A percentile compares a stretch with the other conserved stretches of the same genome.
These are phyloP conservation scores for Mrakia gelida DNA, from an alignment of 768 basidiomycete genomes.

Conservation along the genomic window DNA sequence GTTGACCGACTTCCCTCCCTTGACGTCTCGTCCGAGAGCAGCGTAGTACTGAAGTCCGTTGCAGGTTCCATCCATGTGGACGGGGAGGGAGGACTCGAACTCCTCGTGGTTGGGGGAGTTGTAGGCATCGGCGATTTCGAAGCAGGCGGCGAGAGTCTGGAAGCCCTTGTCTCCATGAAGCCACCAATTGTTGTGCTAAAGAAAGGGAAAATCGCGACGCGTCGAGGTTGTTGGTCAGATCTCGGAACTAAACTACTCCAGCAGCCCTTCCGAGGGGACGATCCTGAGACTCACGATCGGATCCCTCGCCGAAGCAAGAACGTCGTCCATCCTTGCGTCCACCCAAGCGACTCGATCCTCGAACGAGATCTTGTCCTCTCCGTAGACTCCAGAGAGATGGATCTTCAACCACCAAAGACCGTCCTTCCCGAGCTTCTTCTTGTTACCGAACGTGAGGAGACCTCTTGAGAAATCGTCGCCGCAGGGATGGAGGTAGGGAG, in stretches of 20 bases:
- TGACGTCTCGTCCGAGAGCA: constrained; percentile 85
- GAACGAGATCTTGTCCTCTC: constrained; percentile 90
- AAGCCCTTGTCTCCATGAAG: constrained; percentile 86
- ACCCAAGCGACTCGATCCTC: constrained; percentile 83
- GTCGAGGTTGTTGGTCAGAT: background rate
- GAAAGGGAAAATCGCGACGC: background rate
- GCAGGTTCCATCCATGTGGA: constrained; percentile 98
- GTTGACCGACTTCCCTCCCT: constrained; percentile 90
- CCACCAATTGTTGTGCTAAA: constrained; percentile 81
- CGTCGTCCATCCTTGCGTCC: constrained; percentile 64
- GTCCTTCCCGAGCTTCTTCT: constrained; percentile 70
- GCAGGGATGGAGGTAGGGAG: constrained; percentile 90
- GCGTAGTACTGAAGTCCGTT: constrained; percentile 99
- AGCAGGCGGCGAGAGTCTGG: constrained; percentile 92
- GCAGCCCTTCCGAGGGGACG: no score
- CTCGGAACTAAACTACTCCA: no score
- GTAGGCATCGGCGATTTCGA: constrained; percentile 77
- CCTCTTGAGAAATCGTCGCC: constrained; percentile 87
- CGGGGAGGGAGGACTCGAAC: constrained; percentile 68
- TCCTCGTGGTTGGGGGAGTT: constrained; percentile 60
- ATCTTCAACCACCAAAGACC: constrained; percentile 94
- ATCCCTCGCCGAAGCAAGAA: constrained; percentile 74
- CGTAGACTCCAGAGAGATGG: constrained; percentile 86
- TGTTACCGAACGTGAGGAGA: constrained; percentile 73
- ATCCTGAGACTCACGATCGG: constrained; percentile 59